Base-by-base conservation (phyloP, 805 yeast genomes). In the Yarrowia porcina region DNA sequence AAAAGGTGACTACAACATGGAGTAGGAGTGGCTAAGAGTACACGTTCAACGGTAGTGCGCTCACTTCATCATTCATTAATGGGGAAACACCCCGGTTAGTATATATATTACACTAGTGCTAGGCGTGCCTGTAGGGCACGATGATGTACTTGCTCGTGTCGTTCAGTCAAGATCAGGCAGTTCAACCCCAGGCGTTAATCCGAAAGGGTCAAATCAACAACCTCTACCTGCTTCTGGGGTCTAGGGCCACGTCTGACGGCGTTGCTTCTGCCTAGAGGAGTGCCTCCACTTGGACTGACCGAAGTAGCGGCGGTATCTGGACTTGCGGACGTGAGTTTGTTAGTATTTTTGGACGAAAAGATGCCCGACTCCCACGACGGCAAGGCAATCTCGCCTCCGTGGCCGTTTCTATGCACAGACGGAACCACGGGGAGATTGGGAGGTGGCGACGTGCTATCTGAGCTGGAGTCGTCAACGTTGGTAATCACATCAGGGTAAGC, bases 311-410 rank as follows among this genome's bases (percentile, higher is more conserved):
- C 57, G 1, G 57, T 49, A 10, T 49, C 57, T 15, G 57, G 57
- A 12, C 42, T 33, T 21, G 59, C 59, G n/a, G 59, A 52, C 9
- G 42, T 20, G 33, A 23, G 42, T 44, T 36, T 23, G 36, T 52
- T 35, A 33, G 32, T 52, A 36, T 52, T 52, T 35, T 36, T 36
- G 30, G 41, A 15, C 18, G 23, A n/a, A 27, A 52, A 52, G 17
- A 52, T 52, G 32, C 59, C 59, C n/a, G 59, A 52, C 13, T 52
- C 59, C 44, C 44, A 52, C 33, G 59, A 52, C 17, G 59, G 44
- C 33, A 52, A 44, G 1, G 30, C 59, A 1, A 36, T n/a, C 2
- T 33, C 41, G 17, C 9, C n/a, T n/a, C n/a, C 11, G n/a, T n/a
- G 12, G 28, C 28, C 28, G 28, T 25, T 25, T 4, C 4, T 4